Evolutionary conservation across 78 protist genomes (phyloP).

Genomic region (Pigoraptor vietnamica): DNA sequence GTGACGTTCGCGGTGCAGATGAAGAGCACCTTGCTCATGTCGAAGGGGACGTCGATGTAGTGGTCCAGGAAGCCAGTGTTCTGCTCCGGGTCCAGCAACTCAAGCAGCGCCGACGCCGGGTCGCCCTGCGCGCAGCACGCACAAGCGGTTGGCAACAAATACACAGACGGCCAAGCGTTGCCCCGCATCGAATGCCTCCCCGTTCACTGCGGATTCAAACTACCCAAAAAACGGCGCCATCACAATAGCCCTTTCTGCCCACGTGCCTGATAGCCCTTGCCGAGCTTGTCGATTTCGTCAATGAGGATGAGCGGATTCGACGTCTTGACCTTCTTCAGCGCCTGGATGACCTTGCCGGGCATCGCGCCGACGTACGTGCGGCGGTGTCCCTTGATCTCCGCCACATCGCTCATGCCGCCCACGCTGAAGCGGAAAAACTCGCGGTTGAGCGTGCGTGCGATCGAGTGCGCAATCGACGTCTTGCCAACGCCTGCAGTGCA

Average conservation of each 20-base stretch:
- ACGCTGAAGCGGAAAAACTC: slow-evolving; percentile 86
- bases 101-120: slow-evolving; percentile 89
- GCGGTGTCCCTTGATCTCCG: slow-evolving; percentile 93
- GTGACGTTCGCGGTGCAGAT: slow-evolving; percentile 87
- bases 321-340: slow-evolving; percentile 59
- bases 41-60: slow-evolving; percentile 79
- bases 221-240: not conserved
- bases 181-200: too few species aligned
- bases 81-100: slow-evolving; percentile 94
- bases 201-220: too few species aligned
- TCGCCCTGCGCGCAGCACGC: slow-evolving; percentile 56
- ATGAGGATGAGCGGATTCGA: slow-evolving; percentile 92
- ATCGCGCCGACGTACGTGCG: slow-evolving; percentile 92
- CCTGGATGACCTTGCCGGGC: slow-evolving; percentile 95
- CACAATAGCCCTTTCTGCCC: not conserved
- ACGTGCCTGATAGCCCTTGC: not conserved
- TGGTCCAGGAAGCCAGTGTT: slow-evolving; percentile 85
- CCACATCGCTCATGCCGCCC: slow-evolving; percentile 90
- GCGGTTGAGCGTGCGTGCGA: slow-evolving; percentile 60
- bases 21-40: slow-evolving; percentile 75
- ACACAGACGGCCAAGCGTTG: too few species aligned
- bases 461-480: slow-evolving; percentile 84
- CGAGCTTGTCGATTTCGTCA: slow-evolving; percentile 80
- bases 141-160: not conserved
- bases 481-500: slow-evolving; percentile 68